Conservation (phyloP, 768 basidiomycete genomes). For the Ephemerocybe angulata region DNA sequence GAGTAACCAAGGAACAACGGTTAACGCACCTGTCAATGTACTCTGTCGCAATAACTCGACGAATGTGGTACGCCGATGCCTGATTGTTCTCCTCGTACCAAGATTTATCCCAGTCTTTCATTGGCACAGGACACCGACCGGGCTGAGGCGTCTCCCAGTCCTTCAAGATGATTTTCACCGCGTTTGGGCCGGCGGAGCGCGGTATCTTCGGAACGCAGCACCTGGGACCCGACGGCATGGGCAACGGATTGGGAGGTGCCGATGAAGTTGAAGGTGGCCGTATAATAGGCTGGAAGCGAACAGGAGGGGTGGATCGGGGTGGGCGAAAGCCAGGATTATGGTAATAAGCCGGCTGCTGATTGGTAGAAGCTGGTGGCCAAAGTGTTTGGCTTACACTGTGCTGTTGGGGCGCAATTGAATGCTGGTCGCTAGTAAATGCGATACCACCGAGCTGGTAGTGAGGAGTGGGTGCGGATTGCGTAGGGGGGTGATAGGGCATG, state of each 20-base stretch:
- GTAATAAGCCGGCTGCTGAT: too few relatives aligned
- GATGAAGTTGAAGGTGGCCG: background rate
- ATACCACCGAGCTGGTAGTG: too few relatives aligned
- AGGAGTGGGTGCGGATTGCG: too few relatives aligned
- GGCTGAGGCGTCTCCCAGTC: background rate
- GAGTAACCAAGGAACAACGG: background rate
- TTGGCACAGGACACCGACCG: background rate
- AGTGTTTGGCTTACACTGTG: too few relatives aligned
- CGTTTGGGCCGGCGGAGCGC: background rate
- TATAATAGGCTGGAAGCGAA: too few relatives aligned
- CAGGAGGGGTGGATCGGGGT: too few relatives aligned
- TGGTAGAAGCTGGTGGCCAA: too few relatives aligned
- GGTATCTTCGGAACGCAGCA: background rate
- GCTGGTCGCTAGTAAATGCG: too few relatives aligned
- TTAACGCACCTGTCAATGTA: conserved; percentile 7
- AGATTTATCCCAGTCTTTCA: conserved; percentile 4
- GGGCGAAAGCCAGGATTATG: too few relatives aligned
- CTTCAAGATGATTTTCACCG: background rate
- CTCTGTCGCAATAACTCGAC: conserved; percentile 4
- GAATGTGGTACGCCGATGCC: conserved; percentile 1
- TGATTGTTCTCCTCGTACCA: conserved; percentile 1
- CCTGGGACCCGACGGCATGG: background rate
- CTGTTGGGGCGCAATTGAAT: too few relatives aligned
- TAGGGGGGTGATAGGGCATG: too few relatives aligned
- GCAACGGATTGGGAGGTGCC: background rate